Base-by-base conservation (phyloP, 2,329 filamentous ascomycete species). In the Cladosporium sp. region DNA sequence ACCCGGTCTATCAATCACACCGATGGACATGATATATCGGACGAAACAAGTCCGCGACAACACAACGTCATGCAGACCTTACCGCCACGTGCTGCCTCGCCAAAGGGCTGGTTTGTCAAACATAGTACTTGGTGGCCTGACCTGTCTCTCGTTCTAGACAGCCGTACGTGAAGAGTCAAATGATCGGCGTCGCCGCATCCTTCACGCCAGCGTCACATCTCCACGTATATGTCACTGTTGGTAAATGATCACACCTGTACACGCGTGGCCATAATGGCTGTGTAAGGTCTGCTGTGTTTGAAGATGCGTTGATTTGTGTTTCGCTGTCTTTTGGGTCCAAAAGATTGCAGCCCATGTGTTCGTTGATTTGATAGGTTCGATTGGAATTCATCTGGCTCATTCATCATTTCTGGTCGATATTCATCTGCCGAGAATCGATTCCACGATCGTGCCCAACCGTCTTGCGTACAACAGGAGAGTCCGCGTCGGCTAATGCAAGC, bases 41-140 rank as follows among this genome's bases (percentile, higher is more conserved):
- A 29, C 32, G n/a, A 47, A 19, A 19, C 24, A 38, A 29, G 5
- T 47, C 34, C 43, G 32, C 13, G 42, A 34, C 9, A 27, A 18
- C 32, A 47, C 34, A 37, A 39, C 34, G 22, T 20, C 12, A 34
- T 45, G 43, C 43, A 38, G 27, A 27, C 15, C 27, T 15, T 7
- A 37, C 18, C 30, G 44, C 37, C 45, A 48, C 45, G 37, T 48
- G 37, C 34, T 41, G 24, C 27, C 45, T 48, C 45, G 45, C 45
- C 24, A 32, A 41, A 19, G 24, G 17, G 12, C 27, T 41, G 11
- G 4, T 47, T 38, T 20, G 43, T 39, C 15, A 7, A 47, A 17
- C n/a, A 29, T 15, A 5, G 13, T 17, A 9, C 17, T 19, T 13
- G 45, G 45, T 48, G 37, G 45, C 45, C 45, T 48, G 45, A 48